Base-by-base conservation (phyloP, 208 protist species). In the Crithidia bombi region DNA sequence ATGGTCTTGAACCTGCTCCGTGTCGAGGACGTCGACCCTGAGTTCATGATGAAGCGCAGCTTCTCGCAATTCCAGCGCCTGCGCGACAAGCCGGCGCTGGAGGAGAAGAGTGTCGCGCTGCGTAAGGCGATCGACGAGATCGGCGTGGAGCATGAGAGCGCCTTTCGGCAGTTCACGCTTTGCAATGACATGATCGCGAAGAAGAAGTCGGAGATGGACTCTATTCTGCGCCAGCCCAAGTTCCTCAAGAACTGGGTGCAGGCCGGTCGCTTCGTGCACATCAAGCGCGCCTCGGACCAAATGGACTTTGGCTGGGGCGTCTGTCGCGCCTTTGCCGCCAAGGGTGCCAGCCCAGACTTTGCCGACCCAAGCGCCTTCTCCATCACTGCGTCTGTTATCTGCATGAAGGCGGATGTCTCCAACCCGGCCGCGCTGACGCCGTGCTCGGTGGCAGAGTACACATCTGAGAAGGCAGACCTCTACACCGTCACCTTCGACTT, bases 1-100 rank as follows among this genome's bases (percentile, higher is more conserved):
- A 99, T 99, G 98, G 82, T 99, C 44, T 89, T 99, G 11, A 99
- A 99, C 78, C 78, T 99, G 47, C 72, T 99, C 23, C 92, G 98
- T n/a, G 94, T 99, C 5, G 97, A 99, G 81, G 98, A 98, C 65
- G 92, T 99, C 5, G 95, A 98, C 71, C 98, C 98, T 7, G 94
- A 99, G 79, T 98, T 98, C 76, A 95, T 99, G 85, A 97, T 99
- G 82, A 93, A 95, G 75, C 81, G 96, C 38, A 99, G 95, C 62
- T 99, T 99, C 87, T 91, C 93, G 25, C 98, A 99, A 77, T 99
- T 98, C 79, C 98, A 99, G 83, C 83, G 89, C 33, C 88, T 99
- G 55, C 79, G 81, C 25, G 73, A 96, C 46, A 75, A 92, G 43
- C 98, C 96, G 5, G 77, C 70, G 19, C 67, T 98, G 26, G 85